Evolutionary conservation across 2,329 filamentous ascomycete genomes (phyloP).

Genomic region (Stagonosporopsis rhizophila): DNA sequence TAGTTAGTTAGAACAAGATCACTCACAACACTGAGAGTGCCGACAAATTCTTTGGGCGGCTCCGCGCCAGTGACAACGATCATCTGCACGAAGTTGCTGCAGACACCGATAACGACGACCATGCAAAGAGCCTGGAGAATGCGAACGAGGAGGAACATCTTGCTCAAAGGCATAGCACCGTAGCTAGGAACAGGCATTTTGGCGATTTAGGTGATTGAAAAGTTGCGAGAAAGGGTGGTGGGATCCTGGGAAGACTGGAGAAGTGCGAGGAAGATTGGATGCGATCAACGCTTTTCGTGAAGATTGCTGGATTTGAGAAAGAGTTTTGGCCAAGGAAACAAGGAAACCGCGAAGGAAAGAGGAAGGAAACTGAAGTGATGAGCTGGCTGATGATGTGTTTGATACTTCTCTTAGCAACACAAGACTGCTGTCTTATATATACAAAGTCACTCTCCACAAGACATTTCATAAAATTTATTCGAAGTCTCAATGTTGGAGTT

Average conservation of each 20-base stretch:
- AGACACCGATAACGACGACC: slow-evolving; percentile 79
- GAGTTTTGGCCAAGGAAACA: slow-evolving; percentile 41
- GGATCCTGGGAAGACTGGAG: neutral
- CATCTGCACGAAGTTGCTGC: slow-evolving; percentile 80
- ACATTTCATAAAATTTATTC: slow-evolving; percentile 16
- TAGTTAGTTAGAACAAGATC: neutral
- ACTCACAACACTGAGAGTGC: slow-evolving; percentile 80
- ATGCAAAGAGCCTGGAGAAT: slow-evolving; percentile 74
- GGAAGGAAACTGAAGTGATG: slow-evolving; percentile 45
- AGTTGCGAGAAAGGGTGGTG: neutral
- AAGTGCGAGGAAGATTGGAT: slow-evolving; percentile 3
- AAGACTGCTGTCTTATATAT: slow-evolving; percentile 19
- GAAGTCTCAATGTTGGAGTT: slow-evolving; percentile 1
- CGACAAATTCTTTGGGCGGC: slow-evolving; percentile 76
- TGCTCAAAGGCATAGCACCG: slow-evolving; percentile 72
- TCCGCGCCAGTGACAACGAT: slow-evolving; percentile 71
- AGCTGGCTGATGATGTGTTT: slow-evolving; percentile 44
- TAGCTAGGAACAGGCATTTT: slow-evolving; percentile 65
- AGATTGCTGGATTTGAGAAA: slow-evolving; percentile 14
- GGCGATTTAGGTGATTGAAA: slow-evolving; percentile 11
- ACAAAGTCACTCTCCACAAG: slow-evolving; percentile 7
- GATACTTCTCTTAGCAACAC: slow-evolving; percentile 27
- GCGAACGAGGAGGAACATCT: slow-evolving; percentile 78
- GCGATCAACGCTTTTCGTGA: slow-evolving; percentile 18
- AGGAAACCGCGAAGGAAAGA: slow-evolving; percentile 38